These are phyloP conservation scores for Hevea brasiliensis DNA, from an alignment of 345 rosid species.

Conservation along the genomic window DNA sequence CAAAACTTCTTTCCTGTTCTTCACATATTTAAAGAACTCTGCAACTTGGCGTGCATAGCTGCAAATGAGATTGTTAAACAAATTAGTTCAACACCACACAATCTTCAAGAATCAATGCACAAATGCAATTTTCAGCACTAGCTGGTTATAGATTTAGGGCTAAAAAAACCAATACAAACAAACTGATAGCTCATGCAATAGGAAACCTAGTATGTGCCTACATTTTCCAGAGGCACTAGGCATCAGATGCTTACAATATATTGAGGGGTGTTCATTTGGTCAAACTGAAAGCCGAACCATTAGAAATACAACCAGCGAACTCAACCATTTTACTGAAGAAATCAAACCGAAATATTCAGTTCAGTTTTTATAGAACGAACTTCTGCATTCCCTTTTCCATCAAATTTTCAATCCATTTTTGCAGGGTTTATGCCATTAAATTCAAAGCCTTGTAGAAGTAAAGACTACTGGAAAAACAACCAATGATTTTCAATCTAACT, in stretches of 20 bases:
- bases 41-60: conserved; percentile 97
- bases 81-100: neutral
- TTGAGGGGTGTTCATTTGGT: neutral
- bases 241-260: neutral
- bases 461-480: too few species aligned
- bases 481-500: too few species aligned
- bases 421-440: too few species aligned
- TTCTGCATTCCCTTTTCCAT: too few species aligned
- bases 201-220: neutral
- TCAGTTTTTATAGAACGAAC: too few species aligned
- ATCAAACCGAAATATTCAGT: too few species aligned
- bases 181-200: neutral
- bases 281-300: too few species aligned
- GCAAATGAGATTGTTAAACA: conserved; percentile 1
- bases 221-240: neutral
- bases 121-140: neutral
- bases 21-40: conserved; percentile 90
- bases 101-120: neutral
- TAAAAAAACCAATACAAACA: neutral
- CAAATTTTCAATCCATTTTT: too few species aligned
- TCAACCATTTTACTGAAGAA: too few species aligned
- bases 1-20: conserved; percentile 59
- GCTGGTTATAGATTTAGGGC: neutral
- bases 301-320: too few species aligned
- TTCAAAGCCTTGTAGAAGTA: too few species aligned